Conservation (phyloP, 164 flowering plant species). For the grape (Vitis vinifera) region DNA sequence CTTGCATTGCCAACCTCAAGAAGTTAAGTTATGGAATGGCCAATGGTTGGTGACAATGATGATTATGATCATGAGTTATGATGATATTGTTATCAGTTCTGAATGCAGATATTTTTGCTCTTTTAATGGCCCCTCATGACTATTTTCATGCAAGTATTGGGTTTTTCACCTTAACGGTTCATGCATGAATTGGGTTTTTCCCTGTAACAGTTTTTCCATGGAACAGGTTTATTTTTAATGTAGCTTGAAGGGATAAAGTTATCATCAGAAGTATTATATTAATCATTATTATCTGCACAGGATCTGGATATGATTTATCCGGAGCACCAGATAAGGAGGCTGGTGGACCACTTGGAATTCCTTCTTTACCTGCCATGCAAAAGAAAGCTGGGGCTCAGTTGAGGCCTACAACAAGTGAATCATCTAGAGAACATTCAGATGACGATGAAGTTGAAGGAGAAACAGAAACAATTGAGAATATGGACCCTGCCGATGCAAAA, state of each 20-base stretch:
- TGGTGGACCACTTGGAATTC: slow-evolving; percentile 44
- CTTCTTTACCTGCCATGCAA: slow-evolving; percentile 47
- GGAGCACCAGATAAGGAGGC: slow-evolving; percentile 47
- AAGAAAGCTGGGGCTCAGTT: slow-evolving; percentile 41
- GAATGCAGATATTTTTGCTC: not conserved
- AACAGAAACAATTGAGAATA: slow-evolving; percentile 47
- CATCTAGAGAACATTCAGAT: slow-evolving; percentile 86
- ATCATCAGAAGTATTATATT: not conserved
- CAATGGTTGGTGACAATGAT: not conserved
- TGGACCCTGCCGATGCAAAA: slow-evolving; percentile 77
- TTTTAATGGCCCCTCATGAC: not conserved
- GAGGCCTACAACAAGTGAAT: slow-evolving; percentile 65
- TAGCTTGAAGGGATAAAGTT: not conserved
- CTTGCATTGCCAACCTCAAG: not conserved
- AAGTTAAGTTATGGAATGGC: not conserved
- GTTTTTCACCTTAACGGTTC: no score
- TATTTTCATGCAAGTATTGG: no score
- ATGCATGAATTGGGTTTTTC: no score
- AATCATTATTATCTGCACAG: slow-evolving; percentile 21
- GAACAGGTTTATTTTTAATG: not conserved
- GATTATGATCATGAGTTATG: not conserved
- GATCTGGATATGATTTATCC: slow-evolving; percentile 40
- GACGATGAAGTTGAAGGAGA: slow-evolving; percentile 84
- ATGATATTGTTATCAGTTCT: not conserved
- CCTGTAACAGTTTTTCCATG: not conserved